Conservation (phyloP, 2,329 filamentous ascomycete genomes). For the Trichoderma harzianum region DNA sequence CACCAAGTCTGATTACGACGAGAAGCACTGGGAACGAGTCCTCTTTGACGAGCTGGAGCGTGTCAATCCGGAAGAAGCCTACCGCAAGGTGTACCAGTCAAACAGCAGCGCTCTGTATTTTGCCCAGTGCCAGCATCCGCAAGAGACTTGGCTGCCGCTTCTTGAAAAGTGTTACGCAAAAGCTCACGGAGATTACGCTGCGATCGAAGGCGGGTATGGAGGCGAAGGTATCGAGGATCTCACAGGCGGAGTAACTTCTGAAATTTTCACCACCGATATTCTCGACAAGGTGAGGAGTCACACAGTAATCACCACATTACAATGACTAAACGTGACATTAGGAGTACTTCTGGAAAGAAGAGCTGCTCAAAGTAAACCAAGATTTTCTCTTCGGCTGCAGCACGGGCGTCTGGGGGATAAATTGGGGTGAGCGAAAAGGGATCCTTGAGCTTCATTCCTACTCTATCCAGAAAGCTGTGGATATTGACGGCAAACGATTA, state of each 20-base stretch:
- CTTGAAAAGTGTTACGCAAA: conserved; percentile 81
- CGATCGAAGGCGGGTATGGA: conserved; percentile 69
- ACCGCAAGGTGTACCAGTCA: conserved; percentile 67
- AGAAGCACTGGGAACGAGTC: conserved; percentile 48
- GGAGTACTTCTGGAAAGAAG: conserved; percentile 68
- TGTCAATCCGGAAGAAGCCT: conserved; percentile 55
- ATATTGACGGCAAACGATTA: conserved; percentile 56
- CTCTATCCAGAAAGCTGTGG: conserved; percentile 58
- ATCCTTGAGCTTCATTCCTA: conserved; percentile 60
- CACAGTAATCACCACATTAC: rapidly evolving
- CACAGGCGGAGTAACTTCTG: conserved; percentile 63
- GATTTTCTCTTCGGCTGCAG: conserved; percentile 68
- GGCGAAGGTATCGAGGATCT: conserved; percentile 59
- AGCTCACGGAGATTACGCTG: conserved; percentile 73
- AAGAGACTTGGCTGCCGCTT: conserved; percentile 77
- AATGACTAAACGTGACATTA: not conserved
- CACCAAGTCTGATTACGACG: conserved; percentile 59
- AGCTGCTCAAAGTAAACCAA: conserved; percentile 73
- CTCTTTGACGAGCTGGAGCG: conserved; percentile 43
- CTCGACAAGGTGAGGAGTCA: conserved; percentile 61
- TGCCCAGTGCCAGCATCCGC: conserved; percentile 68
- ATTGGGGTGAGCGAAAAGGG: conserved; percentile 47
- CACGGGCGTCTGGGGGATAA: conserved; percentile 40
- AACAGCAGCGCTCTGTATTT: conserved; percentile 75
- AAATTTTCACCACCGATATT: conserved; percentile 64